phyloP scores from a whole-genome alignment of 352 stramenopile species.

The Pythium guiyangense region DNA sequence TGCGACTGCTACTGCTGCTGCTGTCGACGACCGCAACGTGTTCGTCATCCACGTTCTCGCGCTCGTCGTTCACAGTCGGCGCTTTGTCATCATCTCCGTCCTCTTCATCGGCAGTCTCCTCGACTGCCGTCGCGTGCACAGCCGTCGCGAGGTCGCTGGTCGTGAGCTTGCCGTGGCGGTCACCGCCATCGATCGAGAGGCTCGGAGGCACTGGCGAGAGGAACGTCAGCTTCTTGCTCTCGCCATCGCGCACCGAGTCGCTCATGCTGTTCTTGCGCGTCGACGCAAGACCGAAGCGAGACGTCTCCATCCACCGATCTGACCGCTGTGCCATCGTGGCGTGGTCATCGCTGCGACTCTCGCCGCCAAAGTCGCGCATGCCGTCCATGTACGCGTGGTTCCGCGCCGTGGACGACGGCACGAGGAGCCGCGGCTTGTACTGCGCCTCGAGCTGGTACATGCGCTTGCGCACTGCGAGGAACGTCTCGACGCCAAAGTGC shows the following conservation, averaged over 20 bases:
- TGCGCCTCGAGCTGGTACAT: slow-evolving; percentile 33
- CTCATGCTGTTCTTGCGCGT: slow-evolving; percentile 45
- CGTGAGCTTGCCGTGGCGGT: slow-evolving; percentile 6
- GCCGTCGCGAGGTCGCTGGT: slow-evolving; percentile 6
- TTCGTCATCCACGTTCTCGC: not conserved
- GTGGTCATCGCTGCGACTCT: slow-evolving; percentile 12
- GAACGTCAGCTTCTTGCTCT: slow-evolving; percentile 4
- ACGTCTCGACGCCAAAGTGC: slow-evolving; percentile 47
- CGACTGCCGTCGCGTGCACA: not conserved
- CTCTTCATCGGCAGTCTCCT: not conserved
- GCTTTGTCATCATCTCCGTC: not conserved
- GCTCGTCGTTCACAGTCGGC: not conserved
- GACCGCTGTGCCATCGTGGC: not conserved
- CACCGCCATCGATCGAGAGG: not conserved
- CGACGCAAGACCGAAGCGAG: not conserved
- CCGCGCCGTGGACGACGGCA: slow-evolving; percentile 19
- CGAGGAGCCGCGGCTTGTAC: slow-evolving; percentile 26
- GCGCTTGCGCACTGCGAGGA: slow-evolving; percentile 41
- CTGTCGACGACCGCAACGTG: not conserved
- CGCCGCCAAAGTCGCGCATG: slow-evolving; percentile 15
- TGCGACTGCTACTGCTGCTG: not conserved
- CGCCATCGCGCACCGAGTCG: slow-evolving; percentile 9
- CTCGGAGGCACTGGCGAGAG: slow-evolving; percentile 4
- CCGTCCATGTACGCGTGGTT: slow-evolving; percentile 25
- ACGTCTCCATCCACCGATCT: slow-evolving; percentile 1